Conservation (phyloP, 1,284 basidiomycete species). For the Heliocybe sulcata region DNA sequence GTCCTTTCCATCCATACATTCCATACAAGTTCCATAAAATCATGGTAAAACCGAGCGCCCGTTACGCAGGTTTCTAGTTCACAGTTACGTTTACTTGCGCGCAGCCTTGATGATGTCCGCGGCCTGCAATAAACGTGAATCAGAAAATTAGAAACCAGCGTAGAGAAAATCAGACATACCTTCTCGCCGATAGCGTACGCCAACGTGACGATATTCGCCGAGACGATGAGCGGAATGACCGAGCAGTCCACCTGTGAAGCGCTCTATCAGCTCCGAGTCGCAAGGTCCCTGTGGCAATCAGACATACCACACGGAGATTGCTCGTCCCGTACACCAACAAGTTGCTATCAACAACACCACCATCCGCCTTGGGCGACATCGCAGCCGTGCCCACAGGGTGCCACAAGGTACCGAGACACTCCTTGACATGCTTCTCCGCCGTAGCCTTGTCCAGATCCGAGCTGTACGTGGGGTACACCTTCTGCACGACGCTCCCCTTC, state of each 20-base stretch:
- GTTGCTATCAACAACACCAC: conserved; percentile 43
- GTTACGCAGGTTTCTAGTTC: no score
- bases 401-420: not conserved
- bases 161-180: not conserved
- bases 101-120: not conserved
- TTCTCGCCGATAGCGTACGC: not conserved
- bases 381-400: not conserved
- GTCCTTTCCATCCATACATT: no score
- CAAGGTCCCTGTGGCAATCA: not conserved
- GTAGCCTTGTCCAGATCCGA: not conserved
- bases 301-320: conserved; percentile 15
- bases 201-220: not conserved
- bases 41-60: no score
- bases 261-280: not conserved
- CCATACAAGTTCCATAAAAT: no score
- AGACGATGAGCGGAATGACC: not conserved
- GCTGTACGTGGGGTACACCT: not conserved
- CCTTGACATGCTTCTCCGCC: not conserved
- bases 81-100: not conserved
- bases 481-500: not conserved
- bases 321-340: conserved; percentile 30
- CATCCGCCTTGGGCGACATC: conserved; percentile 39
- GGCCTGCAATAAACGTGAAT: not conserved
- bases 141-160: not conserved
- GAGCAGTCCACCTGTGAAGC: not conserved